Evolutionary conservation across 179 eudicot species (phyloP).

Genomic region (Vitellaria paradoxa): DNA sequence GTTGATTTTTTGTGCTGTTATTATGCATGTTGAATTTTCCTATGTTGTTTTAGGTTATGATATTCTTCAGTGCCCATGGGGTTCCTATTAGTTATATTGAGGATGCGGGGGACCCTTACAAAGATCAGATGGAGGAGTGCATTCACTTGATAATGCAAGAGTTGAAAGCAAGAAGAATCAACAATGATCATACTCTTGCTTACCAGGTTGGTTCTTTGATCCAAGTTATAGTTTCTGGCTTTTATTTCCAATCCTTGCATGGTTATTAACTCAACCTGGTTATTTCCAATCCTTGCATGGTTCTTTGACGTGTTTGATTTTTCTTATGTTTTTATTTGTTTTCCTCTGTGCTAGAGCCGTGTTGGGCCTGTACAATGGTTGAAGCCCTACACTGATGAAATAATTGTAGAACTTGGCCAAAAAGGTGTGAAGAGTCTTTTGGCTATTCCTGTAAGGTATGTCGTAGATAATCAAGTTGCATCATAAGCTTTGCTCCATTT

Average conservation of each 20-base stretch:
- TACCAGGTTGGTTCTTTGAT: conserved; percentile 62
- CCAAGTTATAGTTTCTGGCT: background rate
- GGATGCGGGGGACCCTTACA: conserved; percentile 95
- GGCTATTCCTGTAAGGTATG: conserved; percentile 97
- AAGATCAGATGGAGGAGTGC: conserved; percentile 98
- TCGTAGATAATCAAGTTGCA: background rate
- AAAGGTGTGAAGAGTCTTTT: conserved; percentile 88
- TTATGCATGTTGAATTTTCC: background rate
- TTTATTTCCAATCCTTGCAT: conserved; percentile 6
- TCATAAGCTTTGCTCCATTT: background rate
- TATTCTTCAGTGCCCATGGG: conserved; percentile 99
- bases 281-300: conserved; percentile 5
- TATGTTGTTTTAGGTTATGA: conserved; percentile 60
- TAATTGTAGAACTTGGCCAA: conserved; percentile 92
- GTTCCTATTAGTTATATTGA: conserved; percentile 96
- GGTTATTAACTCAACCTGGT: background rate
- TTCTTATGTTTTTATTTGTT: background rate
- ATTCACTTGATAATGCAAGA: conserved; percentile 87
- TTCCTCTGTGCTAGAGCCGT: conserved; percentile 63
- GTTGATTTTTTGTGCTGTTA: background rate
- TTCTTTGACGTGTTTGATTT: background rate
- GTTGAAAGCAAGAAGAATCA: conserved; percentile 71
- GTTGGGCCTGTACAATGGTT: conserved; percentile 99
- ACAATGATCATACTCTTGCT: conserved; percentile 79
- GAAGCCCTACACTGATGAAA: conserved; percentile 98